These are phyloP conservation scores for Porogramme epimiltina DNA, from an alignment of 1,284 basidiomycete species.

Conservation along the genomic window DNA sequence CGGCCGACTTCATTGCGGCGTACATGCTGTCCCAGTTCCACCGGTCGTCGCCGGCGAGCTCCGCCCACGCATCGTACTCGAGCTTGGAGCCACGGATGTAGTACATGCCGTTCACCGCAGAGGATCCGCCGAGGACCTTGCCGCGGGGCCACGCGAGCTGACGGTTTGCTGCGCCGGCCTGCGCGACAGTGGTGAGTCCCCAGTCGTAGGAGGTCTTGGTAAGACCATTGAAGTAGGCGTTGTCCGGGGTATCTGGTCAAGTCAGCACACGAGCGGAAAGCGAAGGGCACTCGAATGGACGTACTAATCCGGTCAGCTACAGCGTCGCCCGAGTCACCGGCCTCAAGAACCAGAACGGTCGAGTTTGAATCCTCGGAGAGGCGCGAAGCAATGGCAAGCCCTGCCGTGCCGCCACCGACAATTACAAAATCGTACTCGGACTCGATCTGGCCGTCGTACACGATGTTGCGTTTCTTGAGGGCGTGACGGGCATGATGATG, in stretches of 20 bases:
- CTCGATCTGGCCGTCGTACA: conserved; percentile 37
- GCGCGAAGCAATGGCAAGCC: conserved; percentile 70
- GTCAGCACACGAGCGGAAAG: neutral
- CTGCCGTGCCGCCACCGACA: conserved; percentile 71
- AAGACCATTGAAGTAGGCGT: conserved; percentile 52
- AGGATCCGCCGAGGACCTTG: conserved; percentile 71
- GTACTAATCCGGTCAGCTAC: conserved; percentile 41
- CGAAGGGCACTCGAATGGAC: conserved; percentile 14
- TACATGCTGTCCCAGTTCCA: conserved; percentile 62
- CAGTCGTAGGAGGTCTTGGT: conserved; percentile 59
- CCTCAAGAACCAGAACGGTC: conserved; percentile 77
- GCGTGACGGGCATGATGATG: conserved; percentile 23
- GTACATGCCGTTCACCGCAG: conserved; percentile 75
- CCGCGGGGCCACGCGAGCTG: conserved; percentile 57
- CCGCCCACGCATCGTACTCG: conserved; percentile 59
- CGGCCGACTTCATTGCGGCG: conserved; percentile 53
- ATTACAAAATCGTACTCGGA: conserved; percentile 58
- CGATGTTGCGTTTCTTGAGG: conserved; percentile 40
- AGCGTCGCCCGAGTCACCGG: conserved; percentile 61
- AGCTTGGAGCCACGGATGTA: conserved; percentile 52
- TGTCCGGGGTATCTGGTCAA: conserved; percentile 44
- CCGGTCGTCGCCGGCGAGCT: conserved; percentile 35
- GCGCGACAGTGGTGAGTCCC: conserved; percentile 57
- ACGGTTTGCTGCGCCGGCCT: conserved; percentile 43
- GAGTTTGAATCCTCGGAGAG: conserved; percentile 67